phyloP scores from a whole-genome alignment of 805 yeast species.

The Clavispora fructus region DNA sequence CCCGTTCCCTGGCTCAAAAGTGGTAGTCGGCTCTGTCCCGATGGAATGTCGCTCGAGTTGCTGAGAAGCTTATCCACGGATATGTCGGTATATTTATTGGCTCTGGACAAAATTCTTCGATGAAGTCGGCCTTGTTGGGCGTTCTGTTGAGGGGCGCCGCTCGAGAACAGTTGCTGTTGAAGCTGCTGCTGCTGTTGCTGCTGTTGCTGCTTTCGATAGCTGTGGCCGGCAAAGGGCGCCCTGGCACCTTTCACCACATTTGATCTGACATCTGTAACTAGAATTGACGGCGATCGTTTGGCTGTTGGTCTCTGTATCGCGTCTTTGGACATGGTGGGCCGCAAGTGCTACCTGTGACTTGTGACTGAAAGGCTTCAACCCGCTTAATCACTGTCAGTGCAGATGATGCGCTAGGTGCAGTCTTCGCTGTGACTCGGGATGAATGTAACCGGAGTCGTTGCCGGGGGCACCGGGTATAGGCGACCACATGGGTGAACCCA shows the following conservation, averaged over 20 bases:
- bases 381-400: background rate
- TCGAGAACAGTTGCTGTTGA: constrained; percentile 3
- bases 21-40: constrained; percentile 56
- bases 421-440: too few species aligned
- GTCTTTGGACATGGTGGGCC: constrained; percentile 8
- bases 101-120: constrained; percentile 8
- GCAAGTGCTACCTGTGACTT: background rate
- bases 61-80: constrained; percentile 76
- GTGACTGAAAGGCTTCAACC: background rate
- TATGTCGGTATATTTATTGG: constrained; percentile 63
- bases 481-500: too few species aligned
- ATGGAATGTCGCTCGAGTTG: constrained; percentile 82
- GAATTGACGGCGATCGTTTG: constrained; percentile 85
- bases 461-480: too few species aligned
- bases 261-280: constrained; percentile 84
- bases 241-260: constrained; percentile 44
- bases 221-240: constrained; percentile 78
- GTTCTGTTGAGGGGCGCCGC: constrained; percentile 7
- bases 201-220: constrained; percentile 33
- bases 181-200: constrained; percentile 20
- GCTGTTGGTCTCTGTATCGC: constrained; percentile 50
- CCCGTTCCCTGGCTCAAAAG: constrained; percentile 12
- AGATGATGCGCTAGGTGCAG: background rate
- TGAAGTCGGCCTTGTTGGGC: constrained; percentile 14
- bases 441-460: too few species aligned